Evolutionary conservation across 805 yeast genomes (phyloP).

Genomic region (Isabelozyma pseudorhagii): DNA sequence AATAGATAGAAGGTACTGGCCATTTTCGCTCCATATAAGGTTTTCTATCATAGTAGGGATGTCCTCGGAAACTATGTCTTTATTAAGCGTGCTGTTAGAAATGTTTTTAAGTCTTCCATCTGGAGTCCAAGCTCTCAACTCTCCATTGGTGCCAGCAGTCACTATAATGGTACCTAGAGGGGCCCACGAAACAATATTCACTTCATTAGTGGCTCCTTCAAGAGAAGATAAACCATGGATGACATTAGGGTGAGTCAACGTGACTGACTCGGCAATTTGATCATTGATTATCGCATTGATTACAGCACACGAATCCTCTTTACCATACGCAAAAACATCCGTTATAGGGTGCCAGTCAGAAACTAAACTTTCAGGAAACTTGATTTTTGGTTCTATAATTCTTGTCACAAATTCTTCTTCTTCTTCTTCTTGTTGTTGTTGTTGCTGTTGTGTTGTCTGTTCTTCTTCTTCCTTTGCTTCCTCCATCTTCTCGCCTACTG

Average conservation of each 20-base stretch:
- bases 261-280: slow-evolving; percentile 26
- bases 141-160: slow-evolving; percentile 69
- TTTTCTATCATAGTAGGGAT: slow-evolving; percentile 42
- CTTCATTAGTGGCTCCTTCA: slow-evolving; percentile 15
- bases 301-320: slow-evolving; percentile 44
- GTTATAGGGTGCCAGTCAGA: slow-evolving; percentile 57
- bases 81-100: slow-evolving; percentile 17
- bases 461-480: not conserved
- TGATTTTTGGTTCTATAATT: slow-evolving; percentile 34
- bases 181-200: slow-evolving; percentile 55
- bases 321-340: slow-evolving; percentile 54
- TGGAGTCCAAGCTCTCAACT: slow-evolving; percentile 72
- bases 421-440: not conserved
- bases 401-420: slow-evolving; percentile 20
- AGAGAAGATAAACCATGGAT: slow-evolving; percentile 6
- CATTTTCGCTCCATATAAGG: slow-evolving; percentile 59
- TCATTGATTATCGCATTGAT: slow-evolving; percentile 34
- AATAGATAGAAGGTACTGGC: slow-evolving; percentile 53
- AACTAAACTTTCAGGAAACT: slow-evolving; percentile 43
- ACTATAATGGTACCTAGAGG: slow-evolving; percentile 59
- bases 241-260: slow-evolving; percentile 27
- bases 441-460: not conserved
- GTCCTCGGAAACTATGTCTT: slow-evolving; percentile 2
- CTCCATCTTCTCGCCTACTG: too few relatives aligned
- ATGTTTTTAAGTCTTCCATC: slow-evolving; percentile 62